These are phyloP conservation scores for Colletotrichum limetticola DNA, from an alignment of 2,329 filamentous ascomycete species.

Conservation along the genomic window DNA sequence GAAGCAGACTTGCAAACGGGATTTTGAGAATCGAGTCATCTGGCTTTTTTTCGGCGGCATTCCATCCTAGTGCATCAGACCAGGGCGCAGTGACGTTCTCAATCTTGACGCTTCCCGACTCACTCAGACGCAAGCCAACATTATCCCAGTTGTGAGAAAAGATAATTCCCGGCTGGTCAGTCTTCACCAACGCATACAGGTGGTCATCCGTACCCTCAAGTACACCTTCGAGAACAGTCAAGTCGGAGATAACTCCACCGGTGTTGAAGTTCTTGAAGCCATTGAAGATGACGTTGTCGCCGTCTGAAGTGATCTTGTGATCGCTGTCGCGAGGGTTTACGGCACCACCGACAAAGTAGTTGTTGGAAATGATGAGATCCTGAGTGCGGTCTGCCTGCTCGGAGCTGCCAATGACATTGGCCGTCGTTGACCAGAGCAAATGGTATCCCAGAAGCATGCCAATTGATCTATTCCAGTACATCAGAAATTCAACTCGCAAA, in stretches of 20 bases:
- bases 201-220: conserved; percentile 67
- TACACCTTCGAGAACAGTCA: conserved; percentile 73
- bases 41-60: conserved; percentile 59
- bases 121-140: conserved; percentile 70
- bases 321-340: conserved; percentile 75
- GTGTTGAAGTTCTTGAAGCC: conserved; percentile 76
- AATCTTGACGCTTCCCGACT: conserved; percentile 72
- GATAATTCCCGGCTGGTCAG: conserved; percentile 65
- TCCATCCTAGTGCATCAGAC: conserved; percentile 72
- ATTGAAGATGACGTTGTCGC: conserved; percentile 67
- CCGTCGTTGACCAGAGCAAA: conserved; percentile 71
- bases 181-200: conserved; percentile 71
- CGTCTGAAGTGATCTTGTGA: conserved; percentile 64
- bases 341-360: conserved; percentile 73
- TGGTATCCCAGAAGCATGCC: conserved; percentile 76
- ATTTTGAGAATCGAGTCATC: conserved; percentile 60
- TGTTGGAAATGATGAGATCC: conserved; percentile 68
- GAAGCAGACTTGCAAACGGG: conserved; percentile 66
- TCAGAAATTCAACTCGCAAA: neutral
- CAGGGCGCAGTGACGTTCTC: conserved; percentile 66
- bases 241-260: conserved; percentile 72
- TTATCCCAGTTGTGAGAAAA: conserved; percentile 74
- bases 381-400: conserved; percentile 69
- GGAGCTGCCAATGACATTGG: conserved; percentile 67
- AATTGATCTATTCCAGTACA: conserved; percentile 54